Percentiles rank a stretch among this genome's conserved stretches.
Evolutionary conservation across 345 rosid species (phyloP).

Genomic region (Euphorbia pulcherrima): DNA sequence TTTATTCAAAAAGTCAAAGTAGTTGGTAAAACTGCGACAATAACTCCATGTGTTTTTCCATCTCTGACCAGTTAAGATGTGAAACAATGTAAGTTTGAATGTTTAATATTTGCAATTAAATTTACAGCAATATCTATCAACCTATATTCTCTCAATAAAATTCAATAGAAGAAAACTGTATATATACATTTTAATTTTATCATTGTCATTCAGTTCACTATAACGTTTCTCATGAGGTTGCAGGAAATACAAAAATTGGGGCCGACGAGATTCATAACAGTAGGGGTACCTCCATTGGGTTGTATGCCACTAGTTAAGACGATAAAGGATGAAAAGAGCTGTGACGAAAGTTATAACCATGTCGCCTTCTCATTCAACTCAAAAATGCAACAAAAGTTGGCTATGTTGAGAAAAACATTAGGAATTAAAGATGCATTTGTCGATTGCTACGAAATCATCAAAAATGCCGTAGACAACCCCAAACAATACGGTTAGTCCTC

Average conservation of each 20-base stretch:
- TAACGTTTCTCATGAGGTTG: conserved; percentile 11
- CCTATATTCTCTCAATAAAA: no score
- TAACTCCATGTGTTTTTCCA: background rate
- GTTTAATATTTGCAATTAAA: no score
- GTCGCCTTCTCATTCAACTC: conserved; percentile 49
- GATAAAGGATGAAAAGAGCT: conserved; percentile 36
- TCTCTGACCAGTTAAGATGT: no score
- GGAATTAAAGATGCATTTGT: conserved; percentile 52
- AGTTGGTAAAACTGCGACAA: no score
- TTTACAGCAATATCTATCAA: no score
- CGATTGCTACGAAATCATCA: conserved; percentile 46
- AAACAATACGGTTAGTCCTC: conserved; percentile 42
- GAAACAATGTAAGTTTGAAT: no score
- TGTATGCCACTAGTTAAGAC: conserved; percentile 81
- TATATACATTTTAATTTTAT: no score
- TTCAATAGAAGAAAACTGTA: no score
- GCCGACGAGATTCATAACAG: conserved; percentile 53
- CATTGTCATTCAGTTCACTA: no score
- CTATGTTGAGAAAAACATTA: conserved; percentile 19
- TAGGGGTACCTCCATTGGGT: conserved; percentile 86
- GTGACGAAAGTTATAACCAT: conserved; percentile 50
- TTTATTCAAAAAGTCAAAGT: no score
- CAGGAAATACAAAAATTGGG: conserved; percentile 64
- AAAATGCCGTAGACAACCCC: conserved; percentile 49
- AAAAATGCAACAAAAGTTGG: conserved; percentile 41